phyloP scores from a whole-genome alignment of 257 asterid species.

The Solanum habrochaites region DNA sequence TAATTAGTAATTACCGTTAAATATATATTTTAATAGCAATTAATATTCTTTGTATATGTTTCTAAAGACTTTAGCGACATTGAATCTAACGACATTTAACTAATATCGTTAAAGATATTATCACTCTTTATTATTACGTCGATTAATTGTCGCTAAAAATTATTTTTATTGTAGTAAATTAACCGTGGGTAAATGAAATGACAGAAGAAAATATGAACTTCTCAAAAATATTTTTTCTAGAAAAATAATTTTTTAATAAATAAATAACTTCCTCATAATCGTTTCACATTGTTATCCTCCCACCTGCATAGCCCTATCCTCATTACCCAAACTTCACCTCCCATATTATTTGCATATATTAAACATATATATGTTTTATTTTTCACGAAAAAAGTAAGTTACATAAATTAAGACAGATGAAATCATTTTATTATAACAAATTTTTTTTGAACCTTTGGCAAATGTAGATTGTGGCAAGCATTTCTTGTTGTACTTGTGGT shows the following conservation, averaged over 20 bases:
- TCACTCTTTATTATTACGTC: too few relatives aligned
- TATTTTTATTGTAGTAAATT: too few relatives aligned
- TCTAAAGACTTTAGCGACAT: too few relatives aligned
- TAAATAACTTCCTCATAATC: not conserved
- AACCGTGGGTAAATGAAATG: not conserved
- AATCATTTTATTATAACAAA: not conserved
- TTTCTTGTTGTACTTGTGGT: slow-evolving; percentile 76
- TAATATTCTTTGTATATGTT: too few relatives aligned
- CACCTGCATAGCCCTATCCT: not conserved
- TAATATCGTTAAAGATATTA: accelerated
- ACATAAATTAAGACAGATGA: not conserved
- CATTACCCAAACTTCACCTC: not conserved
- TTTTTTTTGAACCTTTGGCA: not conserved
- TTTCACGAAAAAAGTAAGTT: not conserved
- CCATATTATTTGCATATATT: not conserved
- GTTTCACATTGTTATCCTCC: not conserved
- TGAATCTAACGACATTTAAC: too few relatives aligned
- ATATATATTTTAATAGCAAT: accelerated
- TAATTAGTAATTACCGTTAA: accelerated
- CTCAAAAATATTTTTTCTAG: not conserved
- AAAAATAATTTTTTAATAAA: too few relatives aligned
- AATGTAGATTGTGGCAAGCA: slow-evolving; percentile 74
- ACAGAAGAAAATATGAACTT: not conserved
- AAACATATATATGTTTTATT: not conserved
- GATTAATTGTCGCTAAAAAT: too few relatives aligned